These are phyloP conservation scores for Boletellus sp. DNA, from an alignment of 768 basidiomycete species.

Conservation along the genomic window DNA sequence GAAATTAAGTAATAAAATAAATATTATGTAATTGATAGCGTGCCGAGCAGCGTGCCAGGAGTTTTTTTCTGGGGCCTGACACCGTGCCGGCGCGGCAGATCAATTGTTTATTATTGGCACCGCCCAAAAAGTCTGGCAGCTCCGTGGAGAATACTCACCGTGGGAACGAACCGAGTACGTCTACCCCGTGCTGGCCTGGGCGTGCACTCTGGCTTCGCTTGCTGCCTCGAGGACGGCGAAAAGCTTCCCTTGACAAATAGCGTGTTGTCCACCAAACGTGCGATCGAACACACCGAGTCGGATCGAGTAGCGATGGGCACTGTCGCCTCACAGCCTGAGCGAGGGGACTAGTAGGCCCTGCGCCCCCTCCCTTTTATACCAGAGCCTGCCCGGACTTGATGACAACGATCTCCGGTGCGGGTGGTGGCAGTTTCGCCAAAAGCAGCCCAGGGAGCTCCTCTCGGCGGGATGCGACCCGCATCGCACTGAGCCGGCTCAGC, in stretches of 20 bases:
- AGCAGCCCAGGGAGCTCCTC: background rate
- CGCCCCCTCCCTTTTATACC: constrained; percentile 23
- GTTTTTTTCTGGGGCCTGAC: constrained; percentile 19
- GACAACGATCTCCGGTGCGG: constrained; percentile 15
- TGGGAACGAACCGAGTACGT: constrained; percentile 18
- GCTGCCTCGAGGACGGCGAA: constrained; percentile 31
- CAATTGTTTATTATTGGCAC: constrained; percentile 28
- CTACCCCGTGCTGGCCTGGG: constrained; percentile 8
- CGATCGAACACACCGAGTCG: constrained; percentile 20
- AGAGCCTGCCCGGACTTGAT: constrained; percentile 6
- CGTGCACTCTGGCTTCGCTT: constrained; percentile 29
- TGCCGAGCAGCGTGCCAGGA: constrained; percentile 25
- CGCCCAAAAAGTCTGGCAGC: constrained; percentile 20
- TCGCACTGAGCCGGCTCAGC: constrained; percentile 20
- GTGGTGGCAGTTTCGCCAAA: constrained; percentile 12
- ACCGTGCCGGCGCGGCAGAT: constrained; percentile 23
- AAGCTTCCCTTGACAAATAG: constrained; percentile 22
- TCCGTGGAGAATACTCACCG: constrained; percentile 32
- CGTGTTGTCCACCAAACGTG: constrained; percentile 15
- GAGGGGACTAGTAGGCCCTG: constrained; percentile 1
- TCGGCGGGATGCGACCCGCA: constrained; percentile 16
- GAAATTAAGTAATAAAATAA: background rate
- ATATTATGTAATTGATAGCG: constrained; percentile 15
- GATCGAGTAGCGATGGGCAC: constrained; percentile 10
- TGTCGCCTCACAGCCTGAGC: constrained; percentile 12